A percentile compares a stretch with the other conserved stretches of the same genome.
Evolutionary conservation across 768 basidiomycete genomes (phyloP).

Genomic region (Tricholoma hemisulphureum): DNA sequence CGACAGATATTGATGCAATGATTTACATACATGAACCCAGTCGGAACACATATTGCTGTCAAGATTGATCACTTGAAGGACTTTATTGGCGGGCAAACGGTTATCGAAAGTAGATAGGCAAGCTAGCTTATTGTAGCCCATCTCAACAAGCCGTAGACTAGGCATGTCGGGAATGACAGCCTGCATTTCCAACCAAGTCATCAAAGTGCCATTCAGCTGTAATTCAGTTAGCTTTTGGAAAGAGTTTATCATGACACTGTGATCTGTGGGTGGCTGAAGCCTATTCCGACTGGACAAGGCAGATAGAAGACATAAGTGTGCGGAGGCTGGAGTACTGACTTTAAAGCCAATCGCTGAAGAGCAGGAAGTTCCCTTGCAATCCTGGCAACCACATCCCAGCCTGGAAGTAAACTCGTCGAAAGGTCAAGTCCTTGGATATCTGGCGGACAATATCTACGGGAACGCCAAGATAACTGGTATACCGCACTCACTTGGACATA

Average conservation of each 20-base stretch:
- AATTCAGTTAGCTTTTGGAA: constrained; percentile 61
- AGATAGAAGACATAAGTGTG: constrained; percentile 9
- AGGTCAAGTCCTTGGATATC: constrained; percentile 81
- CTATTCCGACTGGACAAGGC: constrained; percentile 60
- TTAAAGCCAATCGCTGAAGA: constrained; percentile 69
- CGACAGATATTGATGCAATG: constrained; percentile 45
- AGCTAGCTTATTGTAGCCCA: constrained; percentile 66
- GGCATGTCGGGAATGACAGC: constrained; percentile 53
- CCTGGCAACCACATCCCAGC: constrained; percentile 65
- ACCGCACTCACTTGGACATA: constrained; percentile 64
- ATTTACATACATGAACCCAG: constrained; percentile 51
- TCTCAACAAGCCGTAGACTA: constrained; percentile 53
- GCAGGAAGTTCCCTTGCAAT: constrained; percentile 62
- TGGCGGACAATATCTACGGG: constrained; percentile 28
- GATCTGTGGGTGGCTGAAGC: constrained; percentile 41
- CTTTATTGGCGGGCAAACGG: constrained; percentile 18
- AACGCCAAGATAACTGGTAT: constrained; percentile 6
- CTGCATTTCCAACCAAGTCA: constrained; percentile 68
- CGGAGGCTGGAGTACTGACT: constrained; percentile 49
- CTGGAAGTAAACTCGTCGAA: constrained; percentile 67
- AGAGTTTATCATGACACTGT: constrained; percentile 32
- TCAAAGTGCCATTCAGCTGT: constrained; percentile 71
- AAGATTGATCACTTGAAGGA: constrained; percentile 60
- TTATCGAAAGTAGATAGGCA: constrained; percentile 27
- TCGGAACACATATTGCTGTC: constrained; percentile 62